Evolutionary conservation across 2,329 filamentous ascomycete genomes (phyloP).

Genomic region (Exserohilum turcica): DNA sequence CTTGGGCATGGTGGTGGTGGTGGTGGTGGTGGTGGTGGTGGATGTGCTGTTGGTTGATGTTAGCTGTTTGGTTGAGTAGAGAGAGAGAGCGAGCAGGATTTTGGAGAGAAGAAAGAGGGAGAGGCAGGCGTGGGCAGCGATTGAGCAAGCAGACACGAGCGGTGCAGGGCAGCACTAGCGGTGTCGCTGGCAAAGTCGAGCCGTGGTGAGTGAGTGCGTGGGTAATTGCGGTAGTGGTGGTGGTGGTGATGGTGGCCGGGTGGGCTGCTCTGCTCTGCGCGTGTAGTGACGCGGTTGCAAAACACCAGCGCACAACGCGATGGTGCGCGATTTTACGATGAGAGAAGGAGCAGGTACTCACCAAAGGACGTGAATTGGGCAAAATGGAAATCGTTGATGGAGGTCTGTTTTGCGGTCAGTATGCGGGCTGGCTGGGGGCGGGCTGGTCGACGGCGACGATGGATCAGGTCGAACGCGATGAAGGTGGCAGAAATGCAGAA

Average conservation of each 20-base stretch:
- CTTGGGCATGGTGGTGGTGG: slow-evolving; percentile 66
- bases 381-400: slow-evolving; percentile 28
- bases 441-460: slow-evolving; percentile 36
- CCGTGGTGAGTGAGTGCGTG: slow-evolving; percentile 24
- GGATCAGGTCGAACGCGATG: slow-evolving; percentile 38
- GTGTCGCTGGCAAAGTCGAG: slow-evolving; percentile 4
- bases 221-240: slow-evolving; percentile 9
- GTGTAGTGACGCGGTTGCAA: slow-evolving; percentile 36
- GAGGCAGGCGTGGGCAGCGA: background rate
- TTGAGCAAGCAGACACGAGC: slow-evolving; percentile 3
- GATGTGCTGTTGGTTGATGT: slow-evolving; percentile 17
- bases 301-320: slow-evolving; percentile 37
- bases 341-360: slow-evolving; percentile 36
- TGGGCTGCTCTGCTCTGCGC: slow-evolving; percentile 24
- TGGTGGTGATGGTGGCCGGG: slow-evolving; percentile 13
- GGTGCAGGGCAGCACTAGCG: slow-evolving; percentile 6
- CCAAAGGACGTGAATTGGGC: slow-evolving; percentile 26
- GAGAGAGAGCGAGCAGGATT: background rate
- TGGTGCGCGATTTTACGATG: slow-evolving; percentile 34
- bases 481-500: slow-evolving; percentile 34
- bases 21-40: slow-evolving; percentile 19
- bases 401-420: slow-evolving; percentile 43
- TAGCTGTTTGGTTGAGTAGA: slow-evolving; percentile 14
- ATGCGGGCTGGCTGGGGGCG: slow-evolving; percentile 23
- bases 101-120: slow-evolving; percentile 4